Conservation (phyloP, 805 yeast species). For the Wickerhamiella alocasiicola region DNA sequence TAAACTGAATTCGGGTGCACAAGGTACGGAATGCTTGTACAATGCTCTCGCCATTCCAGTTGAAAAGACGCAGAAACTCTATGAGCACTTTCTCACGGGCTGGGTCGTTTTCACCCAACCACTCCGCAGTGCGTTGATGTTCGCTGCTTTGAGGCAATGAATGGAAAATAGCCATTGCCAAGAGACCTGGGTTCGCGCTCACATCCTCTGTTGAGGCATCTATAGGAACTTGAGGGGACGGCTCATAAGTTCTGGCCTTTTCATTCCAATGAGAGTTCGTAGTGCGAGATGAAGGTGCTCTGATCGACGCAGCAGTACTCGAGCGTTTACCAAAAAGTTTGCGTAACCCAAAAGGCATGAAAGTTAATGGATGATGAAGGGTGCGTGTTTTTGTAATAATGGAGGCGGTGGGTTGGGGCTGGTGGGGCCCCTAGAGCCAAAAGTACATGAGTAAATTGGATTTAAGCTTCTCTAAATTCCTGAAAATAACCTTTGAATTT, state of each 20-base stretch:
- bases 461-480: no score
- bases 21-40: conserved; percentile 45
- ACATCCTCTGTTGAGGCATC: conserved; percentile 9
- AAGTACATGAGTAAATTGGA: no score
- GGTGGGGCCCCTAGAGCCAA: no score
- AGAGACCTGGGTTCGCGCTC: conserved; percentile 6
- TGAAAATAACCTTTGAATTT: no score
- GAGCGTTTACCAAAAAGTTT: conserved; percentile 5
- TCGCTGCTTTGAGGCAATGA: conserved; percentile 12
- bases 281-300: conserved; percentile 8
- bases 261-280: conserved; percentile 12
- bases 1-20: conserved; percentile 55
- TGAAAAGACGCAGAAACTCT: conserved; percentile 31
- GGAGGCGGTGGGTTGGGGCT: conserved; percentile 10
- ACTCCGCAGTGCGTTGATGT: conserved; percentile 13
- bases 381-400: conserved; percentile 7
- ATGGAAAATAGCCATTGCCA: conserved; percentile 14
- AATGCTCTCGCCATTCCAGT: conserved; percentile 39
- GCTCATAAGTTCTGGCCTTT: conserved; percentile 10
- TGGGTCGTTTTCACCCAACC: conserved; percentile 12
- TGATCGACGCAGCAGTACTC: conserved; percentile 5
- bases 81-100: conserved; percentile 22
- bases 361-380: not conserved
- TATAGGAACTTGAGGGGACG: conserved; percentile 5
- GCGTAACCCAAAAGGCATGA: conserved; percentile 10